phyloP scores from a whole-genome alignment of 148 eudicot species.

The Hydrangea macrophylla region DNA sequence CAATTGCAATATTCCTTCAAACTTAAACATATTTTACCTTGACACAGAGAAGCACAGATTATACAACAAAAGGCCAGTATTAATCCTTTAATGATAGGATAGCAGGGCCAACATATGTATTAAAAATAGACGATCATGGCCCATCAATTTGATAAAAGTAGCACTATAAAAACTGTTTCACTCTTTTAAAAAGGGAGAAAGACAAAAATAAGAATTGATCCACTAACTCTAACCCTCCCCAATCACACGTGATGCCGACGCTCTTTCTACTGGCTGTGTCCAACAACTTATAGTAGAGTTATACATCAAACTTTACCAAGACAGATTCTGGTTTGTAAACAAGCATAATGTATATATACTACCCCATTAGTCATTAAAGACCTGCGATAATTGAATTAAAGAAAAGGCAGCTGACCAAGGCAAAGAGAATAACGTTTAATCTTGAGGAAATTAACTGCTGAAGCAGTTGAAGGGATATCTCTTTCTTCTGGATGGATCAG shows the following conservation, averaged over 20 bases:
- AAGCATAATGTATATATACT: too few relatives aligned
- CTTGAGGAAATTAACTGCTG: too few relatives aligned
- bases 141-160: background rate
- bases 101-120: background rate
- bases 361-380: too few relatives aligned
- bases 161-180: background rate
- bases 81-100: background rate
- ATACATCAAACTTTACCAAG: too few relatives aligned
- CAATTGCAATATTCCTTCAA: background rate
- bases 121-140: background rate
- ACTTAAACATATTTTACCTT: too few relatives aligned
- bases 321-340: too few relatives aligned
- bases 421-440: too few relatives aligned
- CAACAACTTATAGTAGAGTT: too few relatives aligned
- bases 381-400: too few relatives aligned
- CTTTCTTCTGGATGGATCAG: too few relatives aligned
- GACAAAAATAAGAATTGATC: background rate
- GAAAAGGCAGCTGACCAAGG: too few relatives aligned
- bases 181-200: background rate
- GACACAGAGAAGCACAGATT: background rate
- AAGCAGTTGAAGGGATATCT: too few relatives aligned
- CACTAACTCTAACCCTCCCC: background rate
- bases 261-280: background rate
- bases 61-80: background rate
- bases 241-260: background rate